Evolutionary conservation across 257 asterid genomes (phyloP), one percentile per base, ranked within the genome.

Genomic region (Ophiorrhiza pumila): DNA sequence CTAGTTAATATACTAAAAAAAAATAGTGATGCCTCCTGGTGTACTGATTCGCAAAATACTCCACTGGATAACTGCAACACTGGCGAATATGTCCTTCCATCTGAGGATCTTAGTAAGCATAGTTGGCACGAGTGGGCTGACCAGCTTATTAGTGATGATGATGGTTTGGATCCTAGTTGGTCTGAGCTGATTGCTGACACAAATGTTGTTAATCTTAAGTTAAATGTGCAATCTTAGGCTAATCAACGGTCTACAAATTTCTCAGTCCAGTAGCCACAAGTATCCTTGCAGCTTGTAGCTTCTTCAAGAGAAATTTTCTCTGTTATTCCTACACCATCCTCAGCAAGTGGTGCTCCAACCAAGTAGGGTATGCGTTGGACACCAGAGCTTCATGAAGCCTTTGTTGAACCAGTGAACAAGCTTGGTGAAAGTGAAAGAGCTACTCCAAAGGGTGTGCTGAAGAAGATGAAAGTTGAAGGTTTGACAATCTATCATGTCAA

Each of bases 381-480:
- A 61, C 96, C 90, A 32, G 96, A 91, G 76, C 89, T 91, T 72
- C 96, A 91, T 79, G 96, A 91, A 83, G 84, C 95, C 79, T 91
- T 89, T 68, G 95, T 89, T 62, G 97, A 91, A 59, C 91, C 97
- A 72, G 95, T 91, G 74, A 85, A 68, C 88, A 87, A 86, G 86
- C 97, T 91, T 84, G 97, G 97, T 82, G 96, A 96, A 74, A 91
- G 97, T 81, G 97, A 89, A 87, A 89, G 92, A 84, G 97, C 97
- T 71, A 92, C 97, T 82, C 97, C 97, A 11, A 92, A 92, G 81
- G 96, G 96, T 59, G 96, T 92, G 65, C 82, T 92, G 81, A 92
- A 88, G 85, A 73, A 79, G 78, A 90, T 92, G 96, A 90, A 90
- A 80, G 90, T 83, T 79, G 93, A 92, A 56, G 69, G 93, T 62